A percentile compares a stretch with the other conserved stretches of the same genome.
Evolutionary conservation across 176 grass and related monocot genomes (phyloP).

Genomic region (Panicum miliaceum): DNA sequence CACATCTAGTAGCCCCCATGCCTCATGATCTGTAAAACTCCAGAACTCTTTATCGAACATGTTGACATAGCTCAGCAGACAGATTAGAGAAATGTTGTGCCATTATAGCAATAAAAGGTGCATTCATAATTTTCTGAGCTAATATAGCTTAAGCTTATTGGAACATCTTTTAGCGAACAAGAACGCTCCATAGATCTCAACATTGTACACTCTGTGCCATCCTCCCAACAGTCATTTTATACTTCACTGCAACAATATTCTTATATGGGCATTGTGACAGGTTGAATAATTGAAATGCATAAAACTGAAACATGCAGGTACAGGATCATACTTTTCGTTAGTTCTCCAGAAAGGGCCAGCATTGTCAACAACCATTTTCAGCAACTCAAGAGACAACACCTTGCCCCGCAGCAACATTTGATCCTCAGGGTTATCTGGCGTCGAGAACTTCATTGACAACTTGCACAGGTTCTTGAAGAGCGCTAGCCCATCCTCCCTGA

Average conservation of each 20-base stretch:
- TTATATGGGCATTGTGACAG: slow-evolving; percentile 10
- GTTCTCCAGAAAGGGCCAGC: slow-evolving; percentile 79
- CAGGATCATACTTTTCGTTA: slow-evolving; percentile 72
- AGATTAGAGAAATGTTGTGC: not conserved
- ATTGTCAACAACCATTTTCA: slow-evolving; percentile 91
- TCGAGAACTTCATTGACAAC: slow-evolving; percentile 91
- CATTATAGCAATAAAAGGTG: not conserved
- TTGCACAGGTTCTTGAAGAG: slow-evolving; percentile 95
- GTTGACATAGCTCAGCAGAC: not conserved
- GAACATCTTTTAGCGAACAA: slow-evolving; percentile 3
- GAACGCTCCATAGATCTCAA: slow-evolving; percentile 24
- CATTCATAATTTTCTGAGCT: slow-evolving; percentile 1
- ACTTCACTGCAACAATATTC: slow-evolving; percentile 23
- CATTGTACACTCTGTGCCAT: slow-evolving; percentile 8
- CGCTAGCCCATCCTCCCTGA: slow-evolving; percentile 60
- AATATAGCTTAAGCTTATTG: slow-evolving; percentile 24
- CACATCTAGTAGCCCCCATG: not conserved
- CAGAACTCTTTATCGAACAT: not conserved
- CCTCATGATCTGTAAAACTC: not conserved
- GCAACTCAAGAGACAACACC: slow-evolving; percentile 84
- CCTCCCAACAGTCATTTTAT: slow-evolving; percentile 38
- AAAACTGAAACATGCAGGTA: slow-evolving; percentile 26
- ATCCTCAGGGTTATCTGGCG: slow-evolving; percentile 73
- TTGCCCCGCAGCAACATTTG: slow-evolving; percentile 87
- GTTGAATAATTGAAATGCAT: slow-evolving; percentile 30